Conservation (phyloP, 2,329 filamentous ascomycete species). For the Alternaria arborescens region DNA sequence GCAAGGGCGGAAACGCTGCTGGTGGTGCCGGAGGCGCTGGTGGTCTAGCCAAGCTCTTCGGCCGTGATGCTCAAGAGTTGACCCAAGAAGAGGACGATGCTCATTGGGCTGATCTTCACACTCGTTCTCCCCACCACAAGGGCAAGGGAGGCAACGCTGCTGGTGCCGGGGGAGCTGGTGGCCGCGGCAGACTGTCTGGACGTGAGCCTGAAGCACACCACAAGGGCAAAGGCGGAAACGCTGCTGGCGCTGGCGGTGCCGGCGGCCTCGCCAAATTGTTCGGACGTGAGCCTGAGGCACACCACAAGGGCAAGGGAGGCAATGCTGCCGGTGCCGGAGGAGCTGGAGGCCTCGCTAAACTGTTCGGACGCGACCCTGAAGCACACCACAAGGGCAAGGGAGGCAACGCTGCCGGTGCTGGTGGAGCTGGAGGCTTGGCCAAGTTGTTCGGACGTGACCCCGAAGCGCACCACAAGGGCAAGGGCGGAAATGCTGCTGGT, state of each 20-base stretch:
- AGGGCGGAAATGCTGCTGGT: not conserved
- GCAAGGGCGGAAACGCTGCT: not conserved
- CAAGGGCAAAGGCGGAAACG: constrained; percentile 17
- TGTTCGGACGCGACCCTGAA: not conserved
- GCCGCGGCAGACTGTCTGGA: not conserved
- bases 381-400: constrained; percentile 18
- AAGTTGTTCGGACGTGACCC: not conserved
- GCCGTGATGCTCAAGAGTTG: not conserved
- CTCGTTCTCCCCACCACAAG: constrained; percentile 13
- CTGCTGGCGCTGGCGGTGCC: not conserved
- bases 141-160: constrained; percentile 10
- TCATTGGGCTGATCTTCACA: constrained; percentile 22
- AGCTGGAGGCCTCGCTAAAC: not conserved
- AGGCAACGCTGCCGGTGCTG: constrained; percentile 2
- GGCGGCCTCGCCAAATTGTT: not conserved
- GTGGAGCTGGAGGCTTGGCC: not conserved
- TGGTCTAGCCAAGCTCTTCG: not conserved
- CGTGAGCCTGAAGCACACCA: constrained; percentile 3
- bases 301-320: constrained; percentile 17
- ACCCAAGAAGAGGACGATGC: constrained; percentile 15
- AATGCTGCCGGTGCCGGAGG: not conserved
- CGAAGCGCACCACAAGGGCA: constrained; percentile 12
- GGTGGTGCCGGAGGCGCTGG: no score
- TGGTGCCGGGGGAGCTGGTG: not conserved
- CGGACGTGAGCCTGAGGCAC: not conserved